These are phyloP conservation scores for Dunaliella sp. DNA, from an alignment of 139 green algal species.

Conservation along the genomic window DNA sequence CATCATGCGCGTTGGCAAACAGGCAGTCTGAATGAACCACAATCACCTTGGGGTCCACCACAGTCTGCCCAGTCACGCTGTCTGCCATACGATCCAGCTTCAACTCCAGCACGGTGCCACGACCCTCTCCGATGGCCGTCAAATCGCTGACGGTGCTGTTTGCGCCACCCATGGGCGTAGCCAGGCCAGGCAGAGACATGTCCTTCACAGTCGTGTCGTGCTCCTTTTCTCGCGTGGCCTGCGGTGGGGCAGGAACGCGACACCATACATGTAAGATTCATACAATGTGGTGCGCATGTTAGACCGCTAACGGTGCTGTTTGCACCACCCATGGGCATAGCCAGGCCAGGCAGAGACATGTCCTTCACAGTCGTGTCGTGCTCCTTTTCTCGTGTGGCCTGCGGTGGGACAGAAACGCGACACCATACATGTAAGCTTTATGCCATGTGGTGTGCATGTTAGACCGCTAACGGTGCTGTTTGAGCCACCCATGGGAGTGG, in stretches of 20 bases:
- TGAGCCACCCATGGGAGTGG: constrained; percentile 47
- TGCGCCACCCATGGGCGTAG: constrained; percentile 48
- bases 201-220: not conserved
- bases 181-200: constrained; percentile 40
- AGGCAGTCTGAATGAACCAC: too few relatives aligned
- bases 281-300: constrained; percentile 81
- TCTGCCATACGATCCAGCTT: constrained; percentile 95
- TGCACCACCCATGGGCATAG: constrained; percentile 47
- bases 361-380: not conserved
- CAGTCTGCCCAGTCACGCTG: constrained; percentile 89
- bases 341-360: constrained; percentile 40
- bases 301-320: constrained; percentile 54
- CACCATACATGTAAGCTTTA: constrained; percentile 91
- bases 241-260: constrained; percentile 92
- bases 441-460: constrained; percentile 81
- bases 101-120: constrained; percentile 84
- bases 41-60: constrained; percentile 93
- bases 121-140: constrained; percentile 63
- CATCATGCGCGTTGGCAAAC: too few relatives aligned
- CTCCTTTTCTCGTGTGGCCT: constrained; percentile 14
- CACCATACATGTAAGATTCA: constrained; percentile 91
- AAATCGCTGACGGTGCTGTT: constrained; percentile 55
- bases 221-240: constrained; percentile 15
- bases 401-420: constrained; percentile 91
- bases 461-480: constrained; percentile 53